Conservation (phyloP, 371 early-diverging fungal species). For the Mucor velutinosus region DNA sequence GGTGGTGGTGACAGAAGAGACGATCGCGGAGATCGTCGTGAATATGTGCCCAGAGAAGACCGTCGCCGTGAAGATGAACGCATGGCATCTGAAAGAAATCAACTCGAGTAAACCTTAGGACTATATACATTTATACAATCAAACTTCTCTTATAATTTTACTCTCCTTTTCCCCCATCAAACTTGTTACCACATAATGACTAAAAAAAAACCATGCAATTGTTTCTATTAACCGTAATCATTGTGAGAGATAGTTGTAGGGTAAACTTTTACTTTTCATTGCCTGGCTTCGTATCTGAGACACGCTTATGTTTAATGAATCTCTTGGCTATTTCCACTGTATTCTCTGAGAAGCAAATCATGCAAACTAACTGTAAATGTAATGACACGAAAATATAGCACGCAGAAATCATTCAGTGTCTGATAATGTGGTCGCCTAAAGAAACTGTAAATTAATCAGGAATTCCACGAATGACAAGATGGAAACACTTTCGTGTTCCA, state of each 20-base stretch:
- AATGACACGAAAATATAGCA: background rate
- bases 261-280: background rate
- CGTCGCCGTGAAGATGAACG: background rate
- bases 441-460: background rate
- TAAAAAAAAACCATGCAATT: background rate
- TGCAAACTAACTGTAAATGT: background rate
- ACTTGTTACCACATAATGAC: background rate
- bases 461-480: background rate
- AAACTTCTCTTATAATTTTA: background rate
- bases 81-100: background rate
- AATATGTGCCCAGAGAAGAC: background rate
- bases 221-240: background rate
- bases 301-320: background rate
- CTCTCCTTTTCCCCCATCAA: background rate
- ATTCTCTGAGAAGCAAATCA: background rate
- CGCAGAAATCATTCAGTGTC: background rate
- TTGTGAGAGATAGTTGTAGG: background rate
- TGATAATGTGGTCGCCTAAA: background rate
- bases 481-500: background rate
- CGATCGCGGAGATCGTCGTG: background rate
- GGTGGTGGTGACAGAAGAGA: slow-evolving; percentile 2
- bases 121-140: background rate
- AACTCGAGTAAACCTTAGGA: background rate
- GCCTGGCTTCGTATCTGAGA: background rate
- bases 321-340: background rate